Evolutionary conservation across 1,284 basidiomycete genomes (phyloP).

Genomic region (Pseudozyma hubeiensis): DNA sequence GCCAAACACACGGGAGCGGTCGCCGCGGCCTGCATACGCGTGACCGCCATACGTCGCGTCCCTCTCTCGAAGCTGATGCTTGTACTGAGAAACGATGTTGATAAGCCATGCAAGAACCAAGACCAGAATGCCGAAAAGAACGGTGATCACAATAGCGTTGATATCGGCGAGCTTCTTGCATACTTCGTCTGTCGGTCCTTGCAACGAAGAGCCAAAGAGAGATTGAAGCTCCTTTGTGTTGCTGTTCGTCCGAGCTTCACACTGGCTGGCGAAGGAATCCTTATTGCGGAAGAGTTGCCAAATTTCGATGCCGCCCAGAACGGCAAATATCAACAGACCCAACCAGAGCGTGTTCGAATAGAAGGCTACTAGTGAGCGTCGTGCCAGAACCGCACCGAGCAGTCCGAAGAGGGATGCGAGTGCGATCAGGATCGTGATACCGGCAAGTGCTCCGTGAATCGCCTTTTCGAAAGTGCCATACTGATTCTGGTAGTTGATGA

Average conservation of each 20-base stretch:
- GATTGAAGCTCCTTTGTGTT: slow-evolving; percentile 10
- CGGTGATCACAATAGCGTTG: slow-evolving; percentile 13
- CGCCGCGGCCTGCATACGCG: background rate
- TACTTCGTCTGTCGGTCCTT: background rate
- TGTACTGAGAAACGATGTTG: slow-evolving; percentile 38
- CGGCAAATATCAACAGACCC: slow-evolving; percentile 16
- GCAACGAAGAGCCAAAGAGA: slow-evolving; percentile 20
- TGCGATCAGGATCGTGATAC: slow-evolving; percentile 25
- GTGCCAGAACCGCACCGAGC: slow-evolving; percentile 17
- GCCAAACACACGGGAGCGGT: slow-evolving; percentile 4
- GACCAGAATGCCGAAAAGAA: slow-evolving; percentile 28
- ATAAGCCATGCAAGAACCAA: slow-evolving; percentile 27
- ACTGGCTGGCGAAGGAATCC: background rate
- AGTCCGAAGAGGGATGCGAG: slow-evolving; percentile 29
- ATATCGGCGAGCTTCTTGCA: slow-evolving; percentile 19
- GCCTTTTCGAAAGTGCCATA: slow-evolving; percentile 23
- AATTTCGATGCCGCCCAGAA: slow-evolving; percentile 23
- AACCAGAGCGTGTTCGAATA: slow-evolving; percentile 35
- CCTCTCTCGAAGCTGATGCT: slow-evolving; percentile 20
- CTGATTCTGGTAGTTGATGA: slow-evolving; percentile 17
- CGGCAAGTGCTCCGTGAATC: slow-evolving; percentile 27
- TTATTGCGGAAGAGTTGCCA: slow-evolving; percentile 34
- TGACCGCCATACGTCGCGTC: background rate
- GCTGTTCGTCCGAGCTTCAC: slow-evolving; percentile 8
- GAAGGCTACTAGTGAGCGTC: slow-evolving; percentile 23